A percentile compares a stretch with the other conserved stretches of the same genome.
Evolutionary conservation across 2,329 filamentous ascomycete species (phyloP).

Genomic region (Penicillium sp.): DNA sequence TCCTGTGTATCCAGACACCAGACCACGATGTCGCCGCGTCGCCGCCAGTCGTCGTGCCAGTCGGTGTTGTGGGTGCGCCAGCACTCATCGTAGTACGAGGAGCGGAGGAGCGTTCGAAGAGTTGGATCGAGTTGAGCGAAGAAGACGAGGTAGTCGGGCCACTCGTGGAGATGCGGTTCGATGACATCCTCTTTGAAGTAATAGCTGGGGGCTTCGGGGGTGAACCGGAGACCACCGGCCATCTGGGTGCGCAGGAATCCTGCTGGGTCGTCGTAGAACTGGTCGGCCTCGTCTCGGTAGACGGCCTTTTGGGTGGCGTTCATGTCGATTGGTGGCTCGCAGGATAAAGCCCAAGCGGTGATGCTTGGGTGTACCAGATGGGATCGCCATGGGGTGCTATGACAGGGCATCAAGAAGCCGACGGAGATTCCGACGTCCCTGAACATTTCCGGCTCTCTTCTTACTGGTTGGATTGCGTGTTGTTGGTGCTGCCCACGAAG

Average conservation of each 20-base stretch:
- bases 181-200: background rate
- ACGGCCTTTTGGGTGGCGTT: constrained; percentile 58
- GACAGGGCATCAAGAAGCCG: constrained; percentile 91
- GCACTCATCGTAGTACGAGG: constrained; percentile 57
- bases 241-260: constrained; percentile 61
- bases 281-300: constrained; percentile 88
- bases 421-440: constrained; percentile 50
- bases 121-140: constrained; percentile 59
- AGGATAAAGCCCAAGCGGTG: constrained; percentile 80
- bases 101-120: constrained; percentile 46
- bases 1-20: constrained; percentile 52
- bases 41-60: constrained; percentile 63
- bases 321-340: constrained; percentile 81
- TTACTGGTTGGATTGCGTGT: constrained; percentile 46
- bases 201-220: constrained; percentile 39
- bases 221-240: constrained; percentile 37
- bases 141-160: constrained; percentile 54
- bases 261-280: constrained; percentile 73
- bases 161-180: constrained; percentile 31
- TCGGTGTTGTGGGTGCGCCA: constrained; percentile 62
- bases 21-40: constrained; percentile 63
- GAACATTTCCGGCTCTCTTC: constrained; percentile 7
- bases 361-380: constrained; percentile 76
- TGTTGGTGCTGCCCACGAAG: constrained; percentile 73
- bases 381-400: constrained; percentile 92